Evolutionary conservation across 768 basidiomycete genomes (phyloP).

Genomic region (Boletus coccyginus): DNA sequence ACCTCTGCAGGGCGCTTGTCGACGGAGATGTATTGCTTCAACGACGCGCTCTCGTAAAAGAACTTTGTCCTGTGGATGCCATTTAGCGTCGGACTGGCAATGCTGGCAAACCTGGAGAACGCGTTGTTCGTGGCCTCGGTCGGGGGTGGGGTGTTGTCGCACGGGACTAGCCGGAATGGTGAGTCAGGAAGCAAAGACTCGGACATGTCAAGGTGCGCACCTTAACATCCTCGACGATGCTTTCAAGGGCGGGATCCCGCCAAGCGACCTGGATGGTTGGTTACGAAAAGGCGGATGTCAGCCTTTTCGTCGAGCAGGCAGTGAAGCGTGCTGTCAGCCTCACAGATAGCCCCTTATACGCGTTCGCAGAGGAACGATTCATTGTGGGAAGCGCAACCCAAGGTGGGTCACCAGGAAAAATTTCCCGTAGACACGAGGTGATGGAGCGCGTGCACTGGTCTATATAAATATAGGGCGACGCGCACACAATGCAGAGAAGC

Average conservation of each 20-base stretch:
- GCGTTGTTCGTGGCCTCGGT: constrained; percentile 68
- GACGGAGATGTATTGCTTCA: constrained; percentile 77
- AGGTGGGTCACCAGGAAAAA: too few relatives aligned
- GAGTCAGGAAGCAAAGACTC: background rate
- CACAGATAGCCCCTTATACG: too few relatives aligned
- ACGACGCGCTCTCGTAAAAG: constrained; percentile 78
- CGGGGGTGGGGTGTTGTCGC: constrained; percentile 42
- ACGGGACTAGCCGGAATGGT: constrained; percentile 31
- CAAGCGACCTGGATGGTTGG: constrained; percentile 17
- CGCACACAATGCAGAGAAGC: too few relatives aligned
- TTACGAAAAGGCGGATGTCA: constrained; percentile 13
- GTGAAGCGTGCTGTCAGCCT: too few relatives aligned
- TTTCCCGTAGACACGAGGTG: too few relatives aligned
- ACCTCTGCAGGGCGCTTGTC: constrained; percentile 88
- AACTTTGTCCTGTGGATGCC: constrained; percentile 53
- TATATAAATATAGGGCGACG: too few relatives aligned
- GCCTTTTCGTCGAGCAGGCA: too few relatives aligned
- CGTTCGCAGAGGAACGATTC: too few relatives aligned
- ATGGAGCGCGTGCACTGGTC: too few relatives aligned
- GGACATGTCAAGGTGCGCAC: background rate
- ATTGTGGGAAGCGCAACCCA: too few relatives aligned
- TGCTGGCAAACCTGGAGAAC: constrained; percentile 48
- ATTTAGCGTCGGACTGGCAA: constrained; percentile 28
- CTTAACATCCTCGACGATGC: constrained; percentile 70
- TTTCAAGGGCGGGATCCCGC: constrained; percentile 43